Percentiles rank a stretch among this genome's conserved stretches.
These are phyloP conservation scores for Cochlearia excelsa DNA, from an alignment of 345 rosid species.

Conservation along the genomic window DNA sequence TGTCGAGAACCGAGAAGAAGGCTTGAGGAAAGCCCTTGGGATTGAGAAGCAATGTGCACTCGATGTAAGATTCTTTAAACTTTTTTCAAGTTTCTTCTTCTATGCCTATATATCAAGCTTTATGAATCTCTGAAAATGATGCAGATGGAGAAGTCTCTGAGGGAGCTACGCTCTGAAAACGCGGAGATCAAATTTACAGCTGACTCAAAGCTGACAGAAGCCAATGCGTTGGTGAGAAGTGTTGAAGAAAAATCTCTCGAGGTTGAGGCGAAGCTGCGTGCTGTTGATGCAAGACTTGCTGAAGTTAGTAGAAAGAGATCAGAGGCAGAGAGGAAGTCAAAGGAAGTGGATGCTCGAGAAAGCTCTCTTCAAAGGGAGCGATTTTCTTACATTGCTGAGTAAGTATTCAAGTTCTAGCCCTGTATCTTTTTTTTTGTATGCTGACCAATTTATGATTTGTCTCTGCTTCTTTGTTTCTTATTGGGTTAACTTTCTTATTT, in stretches of 20 bases:
- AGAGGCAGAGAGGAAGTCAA: constrained; percentile 69
- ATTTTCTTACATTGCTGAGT: constrained; percentile 72
- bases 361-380: constrained; percentile 66
- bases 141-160: constrained; percentile 86
- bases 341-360: constrained; percentile 74
- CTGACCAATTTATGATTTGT: background rate
- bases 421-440: background rate
- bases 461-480: background rate
- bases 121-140: constrained; percentile 19
- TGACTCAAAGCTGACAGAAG: constrained; percentile 85
- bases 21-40: constrained; percentile 82
- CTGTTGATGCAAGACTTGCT: constrained; percentile 90
- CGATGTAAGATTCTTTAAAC: constrained; percentile 57
- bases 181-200: constrained; percentile 92
- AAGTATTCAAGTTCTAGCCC: constrained; percentile 34
- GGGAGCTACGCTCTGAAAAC: constrained; percentile 76
- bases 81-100: background rate
- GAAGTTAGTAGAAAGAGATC: constrained; percentile 87
- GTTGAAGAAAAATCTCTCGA: constrained; percentile 85
- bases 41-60: constrained; percentile 85
- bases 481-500: constrained; percentile 3
- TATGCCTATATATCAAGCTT: background rate
- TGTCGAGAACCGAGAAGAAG: constrained; percentile 81
- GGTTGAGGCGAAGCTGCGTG: constrained; percentile 71
- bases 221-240: constrained; percentile 70